Evolutionary conservation across 306 rosid species (phyloP).

Genomic region (Vicia sativa): DNA sequence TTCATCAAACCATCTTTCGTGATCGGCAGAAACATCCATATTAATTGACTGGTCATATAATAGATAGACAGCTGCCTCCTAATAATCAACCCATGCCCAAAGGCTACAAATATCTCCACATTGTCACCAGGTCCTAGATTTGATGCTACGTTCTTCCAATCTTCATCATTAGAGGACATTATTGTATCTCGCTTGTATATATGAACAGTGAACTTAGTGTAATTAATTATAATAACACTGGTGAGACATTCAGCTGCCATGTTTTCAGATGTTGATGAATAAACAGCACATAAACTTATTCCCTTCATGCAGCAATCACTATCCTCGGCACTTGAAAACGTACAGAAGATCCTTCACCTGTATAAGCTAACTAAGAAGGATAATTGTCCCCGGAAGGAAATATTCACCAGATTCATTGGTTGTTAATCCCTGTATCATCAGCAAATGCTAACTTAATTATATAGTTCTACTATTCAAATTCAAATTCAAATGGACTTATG

Average conservation of each 20-base stretch:
- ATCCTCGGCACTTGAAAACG: constrained; percentile 12
- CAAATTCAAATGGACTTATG: too few species aligned
- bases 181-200: constrained; percentile 30
- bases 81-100: background rate
- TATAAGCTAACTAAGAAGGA: constrained; percentile 30
- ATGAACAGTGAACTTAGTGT: constrained; percentile 21
- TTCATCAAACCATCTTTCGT: too few species aligned
- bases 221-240: constrained; percentile 20
- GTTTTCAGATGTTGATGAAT: constrained; percentile 9
- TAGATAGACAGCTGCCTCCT: constrained; percentile 16
- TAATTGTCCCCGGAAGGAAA: constrained; percentile 17
- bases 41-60: background rate
- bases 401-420: background rate
- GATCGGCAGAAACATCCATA: background rate
- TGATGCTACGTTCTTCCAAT: constrained; percentile 32
- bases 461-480: background rate
- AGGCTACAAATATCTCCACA: constrained; percentile 16
- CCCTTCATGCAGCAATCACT: background rate
- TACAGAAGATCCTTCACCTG: background rate
- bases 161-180: constrained; percentile 30
- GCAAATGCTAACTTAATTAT: background rate
- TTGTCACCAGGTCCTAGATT: constrained; percentile 15
- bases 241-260: background rate
- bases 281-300: constrained; percentile 29
- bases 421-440: constrained; percentile 19